Conservation (phyloP, 2,329 filamentous ascomycete genomes). For the Colletotrichum chlorophyti region DNA sequence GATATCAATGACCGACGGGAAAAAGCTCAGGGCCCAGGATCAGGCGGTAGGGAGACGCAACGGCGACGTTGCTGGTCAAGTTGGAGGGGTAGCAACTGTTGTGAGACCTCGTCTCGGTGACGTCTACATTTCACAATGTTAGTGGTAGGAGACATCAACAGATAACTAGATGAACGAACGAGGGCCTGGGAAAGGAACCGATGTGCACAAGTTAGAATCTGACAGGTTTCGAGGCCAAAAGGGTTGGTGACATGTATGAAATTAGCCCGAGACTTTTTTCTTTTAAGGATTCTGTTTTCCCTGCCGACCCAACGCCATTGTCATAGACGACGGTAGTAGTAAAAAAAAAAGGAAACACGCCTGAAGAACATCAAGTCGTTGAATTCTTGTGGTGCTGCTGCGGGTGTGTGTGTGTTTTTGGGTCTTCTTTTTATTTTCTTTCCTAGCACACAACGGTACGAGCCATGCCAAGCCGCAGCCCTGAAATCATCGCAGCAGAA, state of each 20-base stretch:
- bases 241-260: slow-evolving; percentile 8
- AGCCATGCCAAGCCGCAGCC: slow-evolving; percentile 30
- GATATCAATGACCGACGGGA: too few relatives aligned
- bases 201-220: background rate
- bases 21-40: too few relatives aligned
- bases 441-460: slow-evolving; percentile 30
- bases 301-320: slow-evolving; percentile 5
- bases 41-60: too few relatives aligned
- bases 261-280: slow-evolving; percentile 10
- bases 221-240: background rate
- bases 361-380: slow-evolving; percentile 22
- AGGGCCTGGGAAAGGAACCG: too few relatives aligned
- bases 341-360: slow-evolving; percentile 13
- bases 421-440: slow-evolving; percentile 28
- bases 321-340: slow-evolving; percentile 8
- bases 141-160: too few relatives aligned
- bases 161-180: too few relatives aligned
- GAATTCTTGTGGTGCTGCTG: slow-evolving; percentile 19
- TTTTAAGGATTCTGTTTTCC: slow-evolving; percentile 16
- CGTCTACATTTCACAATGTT: too few relatives aligned
- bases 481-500: slow-evolving; percentile 27
- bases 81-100: too few relatives aligned
- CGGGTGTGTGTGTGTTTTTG: too few relatives aligned
- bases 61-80: too few relatives aligned
- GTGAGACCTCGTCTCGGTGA: too few relatives aligned